A percentile compares a stretch with the other conserved stretches of the same genome.
These are phyloP conservation scores for Taphrina deformans DNA, from an alignment of 1,139 yeast genomes.

Conservation along the genomic window DNA sequence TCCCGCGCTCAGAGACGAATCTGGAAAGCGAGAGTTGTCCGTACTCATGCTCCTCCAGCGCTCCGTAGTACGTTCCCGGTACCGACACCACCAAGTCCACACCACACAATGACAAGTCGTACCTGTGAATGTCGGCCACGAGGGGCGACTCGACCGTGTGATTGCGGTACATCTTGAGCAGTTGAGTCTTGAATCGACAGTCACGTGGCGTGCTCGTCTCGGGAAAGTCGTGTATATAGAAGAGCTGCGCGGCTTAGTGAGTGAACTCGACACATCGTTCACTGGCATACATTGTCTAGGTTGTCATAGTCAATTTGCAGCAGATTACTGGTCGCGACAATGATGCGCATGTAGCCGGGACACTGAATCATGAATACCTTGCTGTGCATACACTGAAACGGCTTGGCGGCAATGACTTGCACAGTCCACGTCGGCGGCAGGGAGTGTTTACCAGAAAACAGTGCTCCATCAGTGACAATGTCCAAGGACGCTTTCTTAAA, in stretches of 20 bases:
- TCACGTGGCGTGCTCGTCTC: background rate
- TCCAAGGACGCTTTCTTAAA: background rate
- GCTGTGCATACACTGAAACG: conserved; percentile 4
- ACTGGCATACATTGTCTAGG: background rate
- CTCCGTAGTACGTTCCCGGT: conserved; percentile 5
- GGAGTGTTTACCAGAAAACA: background rate
- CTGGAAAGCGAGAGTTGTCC: background rate
- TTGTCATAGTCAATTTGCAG: background rate
- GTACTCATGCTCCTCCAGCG: background rate
- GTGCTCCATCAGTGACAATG: background rate
- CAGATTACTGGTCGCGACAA: background rate
- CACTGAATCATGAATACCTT: background rate
- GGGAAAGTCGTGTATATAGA: conserved; percentile 10
- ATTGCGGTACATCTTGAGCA: background rate
- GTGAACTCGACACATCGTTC: background rate
- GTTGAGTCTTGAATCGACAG: background rate
- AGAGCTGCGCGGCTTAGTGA: background rate
- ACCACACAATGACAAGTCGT: background rate
- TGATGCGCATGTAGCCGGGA: background rate
- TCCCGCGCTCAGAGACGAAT: background rate
- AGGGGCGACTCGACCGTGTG: background rate
- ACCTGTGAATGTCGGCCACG: background rate
- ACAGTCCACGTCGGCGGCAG: background rate
- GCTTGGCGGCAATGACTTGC: conserved; percentile 1
- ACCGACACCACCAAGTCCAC: background rate